A percentile compares a stretch with the other conserved stretches of the same genome.
These are phyloP conservation scores for Aspergillus sp. DNA, from an alignment of 2,329 filamentous ascomycete genomes.

Conservation along the genomic window DNA sequence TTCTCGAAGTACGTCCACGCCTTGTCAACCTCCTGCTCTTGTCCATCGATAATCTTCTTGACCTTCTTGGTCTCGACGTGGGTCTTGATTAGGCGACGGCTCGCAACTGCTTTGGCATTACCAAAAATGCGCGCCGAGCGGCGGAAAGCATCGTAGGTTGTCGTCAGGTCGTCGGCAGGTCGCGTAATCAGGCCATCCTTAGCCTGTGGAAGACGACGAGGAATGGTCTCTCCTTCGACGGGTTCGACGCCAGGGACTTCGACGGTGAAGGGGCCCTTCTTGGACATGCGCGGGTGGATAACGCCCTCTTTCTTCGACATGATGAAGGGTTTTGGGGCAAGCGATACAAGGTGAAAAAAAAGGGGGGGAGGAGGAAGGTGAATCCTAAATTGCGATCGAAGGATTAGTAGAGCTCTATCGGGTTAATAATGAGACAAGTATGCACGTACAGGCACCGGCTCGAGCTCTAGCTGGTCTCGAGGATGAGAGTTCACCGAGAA, in stretches of 20 bases:
- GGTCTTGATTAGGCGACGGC: slow-evolving; percentile 70
- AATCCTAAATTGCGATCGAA: neutral
- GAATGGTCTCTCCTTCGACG: slow-evolving; percentile 78
- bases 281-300: slow-evolving; percentile 54
- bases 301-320: slow-evolving; percentile 34
- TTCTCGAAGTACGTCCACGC: slow-evolving; percentile 90
- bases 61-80: slow-evolving; percentile 87
- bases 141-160: slow-evolving; percentile 75
- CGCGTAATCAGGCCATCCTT: slow-evolving; percentile 68
- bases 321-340: slow-evolving; percentile 12
- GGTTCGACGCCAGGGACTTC: slow-evolving; percentile 68
- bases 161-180: slow-evolving; percentile 69
- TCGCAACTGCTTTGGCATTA: slow-evolving; percentile 66
- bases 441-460: slow-evolving; percentile 1
- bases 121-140: slow-evolving; percentile 64
- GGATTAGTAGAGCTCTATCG: neutral
- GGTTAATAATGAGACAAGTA: neutral
- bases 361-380: neutral
- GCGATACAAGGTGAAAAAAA: neutral
- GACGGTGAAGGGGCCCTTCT: slow-evolving; percentile 72
- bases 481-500: neutral
- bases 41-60: slow-evolving; percentile 82
- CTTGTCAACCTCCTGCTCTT: slow-evolving; percentile 79
- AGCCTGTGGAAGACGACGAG: slow-evolving; percentile 69
- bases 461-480: neutral